Conservation (phyloP, 2,329 filamentous ascomycete genomes). For the Ophiostoma angusticollis region DNA sequence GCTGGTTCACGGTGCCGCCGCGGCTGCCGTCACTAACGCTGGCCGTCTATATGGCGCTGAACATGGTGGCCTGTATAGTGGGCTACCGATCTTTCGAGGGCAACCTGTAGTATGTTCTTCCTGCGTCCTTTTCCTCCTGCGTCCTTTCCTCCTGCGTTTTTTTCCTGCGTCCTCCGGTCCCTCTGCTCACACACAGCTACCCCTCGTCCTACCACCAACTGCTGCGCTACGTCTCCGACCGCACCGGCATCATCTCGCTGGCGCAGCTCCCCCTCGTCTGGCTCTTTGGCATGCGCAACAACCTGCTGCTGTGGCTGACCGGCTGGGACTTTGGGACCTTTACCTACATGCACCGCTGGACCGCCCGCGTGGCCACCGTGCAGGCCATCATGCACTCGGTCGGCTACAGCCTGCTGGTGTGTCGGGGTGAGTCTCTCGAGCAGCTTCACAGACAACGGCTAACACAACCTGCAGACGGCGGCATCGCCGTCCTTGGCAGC, state of each 20-base stretch:
- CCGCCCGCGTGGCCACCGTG: conserved; percentile 47
- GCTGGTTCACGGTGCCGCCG: conserved; percentile 20
- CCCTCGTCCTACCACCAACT: conserved; percentile 6
- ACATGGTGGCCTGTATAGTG: conserved; percentile 6
- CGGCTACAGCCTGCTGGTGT: conserved; percentile 37
- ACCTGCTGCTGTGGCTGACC: conserved; percentile 51
- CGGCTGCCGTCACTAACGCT: conserved; percentile 13
- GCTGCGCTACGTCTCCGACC: conserved; percentile 13
- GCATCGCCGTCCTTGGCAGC: neutral
- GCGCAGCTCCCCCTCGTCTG: conserved; percentile 13
- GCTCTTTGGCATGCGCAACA: conserved; percentile 54
- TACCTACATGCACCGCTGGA: conserved; percentile 55
- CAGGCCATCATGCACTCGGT: conserved; percentile 51
- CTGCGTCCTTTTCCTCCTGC: neutral
- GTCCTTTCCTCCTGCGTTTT: too few species aligned
- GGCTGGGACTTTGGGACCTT: conserved; percentile 57
- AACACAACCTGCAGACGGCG: too few species aligned
- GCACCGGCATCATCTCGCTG: conserved; percentile 13
- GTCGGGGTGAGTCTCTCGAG: too few species aligned
- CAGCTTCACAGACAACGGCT: too few species aligned
- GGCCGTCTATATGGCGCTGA: conserved; percentile 8
- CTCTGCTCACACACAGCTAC: conserved; percentile 8
- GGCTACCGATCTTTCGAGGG: conserved; percentile 13
- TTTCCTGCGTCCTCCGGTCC: too few species aligned
- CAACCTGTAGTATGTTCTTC: conserved; percentile 13